phyloP scores from a whole-genome alignment of 2,329 filamentous ascomycete genomes.

The Diplodia corticola region DNA sequence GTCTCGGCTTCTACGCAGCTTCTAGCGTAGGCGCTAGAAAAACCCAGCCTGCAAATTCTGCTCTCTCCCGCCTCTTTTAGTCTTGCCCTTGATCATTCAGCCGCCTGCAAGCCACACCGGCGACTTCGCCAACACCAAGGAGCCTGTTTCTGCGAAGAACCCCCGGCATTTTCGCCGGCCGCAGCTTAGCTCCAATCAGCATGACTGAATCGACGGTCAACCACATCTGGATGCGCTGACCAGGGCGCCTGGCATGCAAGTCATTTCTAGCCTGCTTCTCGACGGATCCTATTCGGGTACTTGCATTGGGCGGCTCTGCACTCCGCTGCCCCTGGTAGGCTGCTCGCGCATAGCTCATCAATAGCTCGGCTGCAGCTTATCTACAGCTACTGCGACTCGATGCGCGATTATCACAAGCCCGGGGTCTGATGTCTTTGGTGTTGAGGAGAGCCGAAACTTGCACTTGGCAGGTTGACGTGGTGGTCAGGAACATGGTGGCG shows the following conservation, averaged over 20 bases:
- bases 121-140: slow-evolving; percentile 1
- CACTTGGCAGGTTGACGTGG: not conserved
- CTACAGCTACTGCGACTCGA: not conserved
- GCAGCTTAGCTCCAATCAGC: not conserved
- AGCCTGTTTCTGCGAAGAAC: slow-evolving; percentile 2
- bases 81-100: not conserved
- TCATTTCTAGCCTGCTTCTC: not conserved
- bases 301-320: not conserved
- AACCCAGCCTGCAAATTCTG: not conserved
- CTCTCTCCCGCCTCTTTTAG: not conserved
- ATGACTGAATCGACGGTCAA: not conserved
- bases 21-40: not conserved
- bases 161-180: slow-evolving; percentile 11
- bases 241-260: not conserved
- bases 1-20: not conserved
- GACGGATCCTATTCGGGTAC: not conserved
- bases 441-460: not conserved
- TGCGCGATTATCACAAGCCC: not conserved
- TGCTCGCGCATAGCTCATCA: not conserved
- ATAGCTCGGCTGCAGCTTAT: not conserved
- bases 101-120: not conserved
- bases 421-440: not conserved
- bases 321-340: not conserved
- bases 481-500: not conserved
- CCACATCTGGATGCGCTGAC: too few species aligned